Evolutionary conservation across 768 basidiomycete genomes (phyloP).

Genomic region (Phylloporus arenicola): DNA sequence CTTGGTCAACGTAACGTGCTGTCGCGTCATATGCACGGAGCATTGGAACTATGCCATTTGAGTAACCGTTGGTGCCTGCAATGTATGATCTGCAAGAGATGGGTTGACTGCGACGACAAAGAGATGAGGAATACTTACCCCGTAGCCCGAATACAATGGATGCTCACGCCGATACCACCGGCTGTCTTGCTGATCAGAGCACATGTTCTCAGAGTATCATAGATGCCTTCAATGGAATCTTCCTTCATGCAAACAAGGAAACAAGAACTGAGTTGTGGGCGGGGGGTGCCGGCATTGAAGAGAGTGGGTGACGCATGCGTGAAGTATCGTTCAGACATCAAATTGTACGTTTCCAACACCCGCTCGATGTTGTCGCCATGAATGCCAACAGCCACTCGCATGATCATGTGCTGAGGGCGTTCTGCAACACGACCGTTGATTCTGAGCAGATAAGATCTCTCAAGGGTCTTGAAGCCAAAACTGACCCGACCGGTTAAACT

Average conservation of each 20-base stretch:
- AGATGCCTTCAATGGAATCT: constrained; percentile 98
- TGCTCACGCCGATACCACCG: constrained; percentile 93
- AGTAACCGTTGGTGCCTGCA: constrained; percentile 97
- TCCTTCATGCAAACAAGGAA: constrained; percentile 99
- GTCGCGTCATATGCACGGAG: constrained; percentile 96
- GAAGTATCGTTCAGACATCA: constrained; percentile 98
- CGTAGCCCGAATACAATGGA: constrained; percentile 94
- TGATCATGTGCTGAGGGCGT: constrained; percentile 97
- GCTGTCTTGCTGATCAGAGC: constrained; percentile 99
- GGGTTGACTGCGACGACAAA: not conserved
- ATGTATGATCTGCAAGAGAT: constrained; percentile 76
- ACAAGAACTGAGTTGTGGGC: constrained; percentile 93
- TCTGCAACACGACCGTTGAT: constrained; percentile 94
- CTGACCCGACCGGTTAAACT: constrained; percentile 31
- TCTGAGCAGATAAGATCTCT: constrained; percentile 93
- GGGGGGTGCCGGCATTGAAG: constrained; percentile 96
- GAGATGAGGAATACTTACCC: constrained; percentile 46
- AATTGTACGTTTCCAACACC: constrained; percentile 85
- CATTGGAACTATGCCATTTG: constrained; percentile 99
- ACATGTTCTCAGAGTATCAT: constrained; percentile 96
- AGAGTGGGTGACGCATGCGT: constrained; percentile 97
- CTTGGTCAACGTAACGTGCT: constrained; percentile 97
- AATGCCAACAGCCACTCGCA: constrained; percentile 98
- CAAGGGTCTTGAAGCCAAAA: constrained; percentile 99
- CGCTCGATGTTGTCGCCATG: constrained; percentile 87